These are phyloP conservation scores for Ophiostoma montium DNA, from an alignment of 2,329 filamentous ascomycete genomes.

Conservation along the genomic window DNA sequence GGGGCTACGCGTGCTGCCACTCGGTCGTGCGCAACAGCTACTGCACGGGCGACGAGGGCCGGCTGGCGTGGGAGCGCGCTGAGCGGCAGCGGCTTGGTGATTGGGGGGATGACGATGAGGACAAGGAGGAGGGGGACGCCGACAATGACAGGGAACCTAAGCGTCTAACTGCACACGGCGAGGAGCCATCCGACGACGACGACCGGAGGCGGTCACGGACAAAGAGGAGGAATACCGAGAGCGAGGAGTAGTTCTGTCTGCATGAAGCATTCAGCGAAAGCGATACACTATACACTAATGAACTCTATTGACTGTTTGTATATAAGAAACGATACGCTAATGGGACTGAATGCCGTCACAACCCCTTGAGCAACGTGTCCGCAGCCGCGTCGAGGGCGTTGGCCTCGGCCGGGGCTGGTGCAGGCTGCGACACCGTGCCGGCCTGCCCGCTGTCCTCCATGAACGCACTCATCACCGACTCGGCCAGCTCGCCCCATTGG, in stretches of 20 bases:
- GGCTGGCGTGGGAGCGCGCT: constrained; percentile 62
- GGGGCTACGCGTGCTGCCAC: constrained; percentile 94
- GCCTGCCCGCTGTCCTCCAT: background rate
- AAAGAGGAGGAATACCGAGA: background rate
- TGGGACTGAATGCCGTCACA: too few species aligned
- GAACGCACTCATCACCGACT: constrained; percentile 7
- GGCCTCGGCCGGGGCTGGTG: too few species aligned
- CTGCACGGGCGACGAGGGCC: constrained; percentile 86
- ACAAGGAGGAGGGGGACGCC: background rate
- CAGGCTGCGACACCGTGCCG: too few species aligned
- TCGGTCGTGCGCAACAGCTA: constrained; percentile 93
- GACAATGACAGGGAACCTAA: background rate
- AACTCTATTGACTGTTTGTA: background rate
- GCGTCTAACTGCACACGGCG: constrained; percentile 1
- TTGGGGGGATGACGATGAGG: constrained; percentile 19
- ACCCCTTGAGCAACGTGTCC: too few species aligned
- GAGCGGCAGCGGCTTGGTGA: constrained; percentile 43
- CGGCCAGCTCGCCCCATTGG: constrained; percentile 8
- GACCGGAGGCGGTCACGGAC: constrained; percentile 1
- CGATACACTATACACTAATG: background rate
- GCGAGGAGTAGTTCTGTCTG: background rate
- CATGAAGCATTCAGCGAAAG: too few species aligned
- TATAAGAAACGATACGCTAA: too few species aligned
- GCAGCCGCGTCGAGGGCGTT: too few species aligned
- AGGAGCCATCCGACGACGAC: background rate